Conservation (phyloP, 352 stramenopile species). For the Globisporangium middletonii region DNA sequence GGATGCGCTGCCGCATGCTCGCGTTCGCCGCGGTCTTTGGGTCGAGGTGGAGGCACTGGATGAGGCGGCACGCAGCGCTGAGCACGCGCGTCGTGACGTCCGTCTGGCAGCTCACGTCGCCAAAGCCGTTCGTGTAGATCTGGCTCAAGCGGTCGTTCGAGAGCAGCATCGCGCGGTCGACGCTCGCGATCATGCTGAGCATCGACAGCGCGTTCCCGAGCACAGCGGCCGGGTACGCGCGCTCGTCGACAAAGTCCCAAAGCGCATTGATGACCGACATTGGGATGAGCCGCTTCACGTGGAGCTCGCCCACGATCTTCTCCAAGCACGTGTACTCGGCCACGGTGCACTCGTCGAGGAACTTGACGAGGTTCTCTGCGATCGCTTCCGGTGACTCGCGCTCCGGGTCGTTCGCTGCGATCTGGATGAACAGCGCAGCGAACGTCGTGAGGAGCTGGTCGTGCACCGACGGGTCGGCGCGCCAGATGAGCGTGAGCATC, state of each 20-base stretch:
- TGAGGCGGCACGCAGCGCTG: conserved; percentile 48
- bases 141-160: conserved; percentile 50
- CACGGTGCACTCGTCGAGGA: conserved; percentile 71
- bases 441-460: conserved; percentile 89
- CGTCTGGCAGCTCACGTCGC: conserved; percentile 37
- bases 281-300: conserved; percentile 52
- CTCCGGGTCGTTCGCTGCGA: conserved; percentile 35
- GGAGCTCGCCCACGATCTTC: conserved; percentile 61
- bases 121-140: conserved; percentile 55
- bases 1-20: conserved; percentile 42
- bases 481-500: conserved; percentile 90
- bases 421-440: conserved; percentile 53
- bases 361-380: conserved; percentile 65
- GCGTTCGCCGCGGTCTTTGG: conserved; percentile 26
- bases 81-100: conserved; percentile 50
- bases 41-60: conserved; percentile 60
- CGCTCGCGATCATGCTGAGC: conserved; percentile 64
- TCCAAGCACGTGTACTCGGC: conserved; percentile 76
- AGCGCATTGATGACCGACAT: conserved; percentile 57
- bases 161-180: conserved; percentile 57
- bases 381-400: conserved; percentile 35
- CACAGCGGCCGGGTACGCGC: conserved; percentile 44
- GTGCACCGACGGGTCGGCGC: conserved; percentile 81
- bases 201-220: conserved; percentile 57
- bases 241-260: conserved; percentile 65